Percentiles rank a stretch among this genome's conserved stretches.
Conservation (phyloP, 768 basidiomycete species). For the Trametes meyenii region DNA sequence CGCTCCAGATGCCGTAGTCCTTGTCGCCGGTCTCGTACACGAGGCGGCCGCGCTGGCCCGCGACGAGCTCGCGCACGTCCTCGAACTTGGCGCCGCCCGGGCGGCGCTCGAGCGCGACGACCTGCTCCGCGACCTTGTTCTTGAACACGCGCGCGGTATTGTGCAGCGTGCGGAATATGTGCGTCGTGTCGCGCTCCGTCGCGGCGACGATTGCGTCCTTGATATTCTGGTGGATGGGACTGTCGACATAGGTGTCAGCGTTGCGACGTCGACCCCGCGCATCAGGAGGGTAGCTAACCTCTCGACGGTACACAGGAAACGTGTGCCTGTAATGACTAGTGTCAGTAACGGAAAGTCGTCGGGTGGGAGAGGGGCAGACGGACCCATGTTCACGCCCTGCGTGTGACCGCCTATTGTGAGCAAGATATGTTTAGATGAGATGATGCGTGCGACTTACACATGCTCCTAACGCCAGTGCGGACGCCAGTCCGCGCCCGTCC, state of each 20-base stretch:
- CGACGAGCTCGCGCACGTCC: conserved; percentile 77
- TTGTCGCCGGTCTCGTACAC: conserved; percentile 86
- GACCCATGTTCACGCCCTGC: conserved; percentile 87
- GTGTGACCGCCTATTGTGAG: conserved; percentile 13
- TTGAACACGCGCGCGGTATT: conserved; percentile 88
- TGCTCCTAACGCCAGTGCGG: conserved; percentile 81
- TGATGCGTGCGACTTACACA: conserved; percentile 49
- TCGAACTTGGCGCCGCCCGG: conserved; percentile 89
- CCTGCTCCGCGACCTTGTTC: conserved; percentile 82
- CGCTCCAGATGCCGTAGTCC: conserved; percentile 87
- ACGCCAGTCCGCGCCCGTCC: conserved; percentile 81
- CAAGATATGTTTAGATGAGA: conserved; percentile 3
- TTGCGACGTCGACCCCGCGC: background rate
- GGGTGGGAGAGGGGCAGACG: conserved; percentile 7
- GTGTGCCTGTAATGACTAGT: conserved; percentile 49
- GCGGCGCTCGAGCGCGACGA: conserved; percentile 79
- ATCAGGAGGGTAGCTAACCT: conserved; percentile 42
- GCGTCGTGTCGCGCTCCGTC: conserved; percentile 80
- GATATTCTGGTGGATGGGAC: conserved; percentile 86
- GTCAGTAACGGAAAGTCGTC: background rate
- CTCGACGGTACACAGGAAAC: conserved; percentile 92
- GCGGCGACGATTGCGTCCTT: conserved; percentile 88
- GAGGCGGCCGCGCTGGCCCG: conserved; percentile 65
- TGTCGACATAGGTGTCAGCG: conserved; percentile 29
- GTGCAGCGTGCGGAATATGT: conserved; percentile 86